Evolutionary conservation across 73 alveolate species (phyloP), one percentile per base, ranked within the genome.

Genomic region (Paramecium octaurelia): DNA sequence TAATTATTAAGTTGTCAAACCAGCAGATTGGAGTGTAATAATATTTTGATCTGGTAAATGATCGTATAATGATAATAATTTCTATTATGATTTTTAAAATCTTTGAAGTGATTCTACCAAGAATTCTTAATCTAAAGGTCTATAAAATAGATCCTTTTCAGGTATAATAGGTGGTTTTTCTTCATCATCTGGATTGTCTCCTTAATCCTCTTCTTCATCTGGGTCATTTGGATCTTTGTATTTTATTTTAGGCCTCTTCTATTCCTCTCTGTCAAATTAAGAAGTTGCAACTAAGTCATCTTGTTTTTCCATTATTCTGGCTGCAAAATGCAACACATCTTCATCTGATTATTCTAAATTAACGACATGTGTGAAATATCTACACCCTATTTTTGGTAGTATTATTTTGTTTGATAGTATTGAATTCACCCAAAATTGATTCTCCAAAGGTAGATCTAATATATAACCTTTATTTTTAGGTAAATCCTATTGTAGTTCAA

Each of bases 171-270:
- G 94, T 40, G 86, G 97, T 87, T 97, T 95, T 23, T 95, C 97
- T 92, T 98, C 99, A 43, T 97, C 99, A 50, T 96, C 99, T 76
- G 87, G 98, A 38, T 86, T 95, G 34, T 96, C 96, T 42, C 95
- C 98, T 57, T 95, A 96, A 27, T 95, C 98, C 60, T 95, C 97
- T 12, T 92, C 97, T 69, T 94, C 99, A 69, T 96, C 98, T 18
- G 94, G 94, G 70, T 96, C 98, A 84, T 94, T 90, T 35, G 97
- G 95, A 76, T 93, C 94, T 92, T 95, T 97, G 92, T 93, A 96
- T 69, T 92, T 88, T 40, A 88, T 44, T 96, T 97, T 95, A 4
- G 99, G 98, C 87, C 95, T 92, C 96, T 93, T 97, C 86, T 97
- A 94, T 69, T 97, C 99, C 50, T 96, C 99, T 83, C 97, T 96